Percentiles rank a stretch among this genome's conserved stretches.
These are phyloP conservation scores for Myriosclerotinia curreyana DNA, from an alignment of 2,329 filamentous ascomycete species.

Conservation along the genomic window DNA sequence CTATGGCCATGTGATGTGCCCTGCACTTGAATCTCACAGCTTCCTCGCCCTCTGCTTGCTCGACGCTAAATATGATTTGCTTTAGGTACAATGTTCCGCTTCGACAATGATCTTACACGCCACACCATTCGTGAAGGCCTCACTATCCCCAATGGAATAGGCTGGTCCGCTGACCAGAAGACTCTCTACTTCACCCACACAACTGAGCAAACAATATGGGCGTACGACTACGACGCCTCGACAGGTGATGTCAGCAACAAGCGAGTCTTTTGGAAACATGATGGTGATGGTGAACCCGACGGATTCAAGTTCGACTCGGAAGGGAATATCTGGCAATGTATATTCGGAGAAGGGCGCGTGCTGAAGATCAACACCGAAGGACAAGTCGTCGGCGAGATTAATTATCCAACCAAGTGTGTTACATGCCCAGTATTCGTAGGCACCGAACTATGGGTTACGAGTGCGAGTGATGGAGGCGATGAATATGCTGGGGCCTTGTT, in stretches of 20 bases:
- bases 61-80: neutral
- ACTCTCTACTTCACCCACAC: constrained; percentile 77
- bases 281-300: constrained; percentile 67
- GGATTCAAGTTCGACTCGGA: constrained; percentile 81
- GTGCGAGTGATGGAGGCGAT: constrained; percentile 63
- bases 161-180: constrained; percentile 70
- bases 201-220: constrained; percentile 64
- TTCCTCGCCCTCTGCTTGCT: neutral
- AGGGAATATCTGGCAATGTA: constrained; percentile 83
- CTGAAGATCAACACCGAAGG: constrained; percentile 67
- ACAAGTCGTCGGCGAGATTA: constrained; percentile 69
- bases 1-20: neutral
- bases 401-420: constrained; percentile 72
- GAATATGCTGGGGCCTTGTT: constrained; percentile 70
- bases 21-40: neutral
- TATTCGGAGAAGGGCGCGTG: constrained; percentile 76
- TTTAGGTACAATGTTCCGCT: constrained; percentile 68
- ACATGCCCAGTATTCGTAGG: constrained; percentile 82
- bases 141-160: constrained; percentile 80
- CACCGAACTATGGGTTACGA: constrained; percentile 73
- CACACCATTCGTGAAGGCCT: constrained; percentile 60
- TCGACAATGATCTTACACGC: constrained; percentile 60
- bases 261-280: constrained; percentile 66
- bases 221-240: constrained; percentile 68
- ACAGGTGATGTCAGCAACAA: constrained; percentile 65